These are phyloP conservation scores for Tolypocladium paradoxum DNA, from an alignment of 2,329 filamentous ascomycete genomes.

Conservation along the genomic window DNA sequence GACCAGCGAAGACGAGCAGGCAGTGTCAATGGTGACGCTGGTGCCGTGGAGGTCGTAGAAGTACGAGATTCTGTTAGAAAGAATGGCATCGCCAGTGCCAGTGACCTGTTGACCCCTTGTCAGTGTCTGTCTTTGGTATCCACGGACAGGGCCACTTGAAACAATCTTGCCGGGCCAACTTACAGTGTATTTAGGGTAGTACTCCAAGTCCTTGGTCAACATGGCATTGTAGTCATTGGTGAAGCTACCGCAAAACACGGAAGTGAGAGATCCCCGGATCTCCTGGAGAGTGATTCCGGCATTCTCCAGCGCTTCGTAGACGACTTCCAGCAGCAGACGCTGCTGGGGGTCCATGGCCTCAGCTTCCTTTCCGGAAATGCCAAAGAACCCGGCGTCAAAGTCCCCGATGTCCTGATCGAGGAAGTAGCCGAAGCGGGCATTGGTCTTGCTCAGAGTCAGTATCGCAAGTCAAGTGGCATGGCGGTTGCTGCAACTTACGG, in stretches of 20 bases:
- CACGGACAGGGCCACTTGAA: background rate
- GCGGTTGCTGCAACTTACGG: slow-evolving; percentile 1
- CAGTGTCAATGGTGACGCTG: slow-evolving; percentile 27
- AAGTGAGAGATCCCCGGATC: slow-evolving; percentile 11
- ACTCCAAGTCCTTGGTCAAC: slow-evolving; percentile 16
- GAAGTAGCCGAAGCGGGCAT: slow-evolving; percentile 13
- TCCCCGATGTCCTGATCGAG: slow-evolving; percentile 13
- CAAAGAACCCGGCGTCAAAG: slow-evolving; percentile 12
- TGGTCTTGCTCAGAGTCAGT: background rate
- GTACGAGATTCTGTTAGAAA: slow-evolving; percentile 24
- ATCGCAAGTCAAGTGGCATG: background rate
- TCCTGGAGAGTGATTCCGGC: slow-evolving; percentile 19
- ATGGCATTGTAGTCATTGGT: slow-evolving; percentile 15
- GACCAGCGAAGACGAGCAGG: slow-evolving; percentile 24
- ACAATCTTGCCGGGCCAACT: background rate
- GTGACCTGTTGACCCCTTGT: slow-evolving; percentile 8
- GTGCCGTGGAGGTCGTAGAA: slow-evolving; percentile 25
- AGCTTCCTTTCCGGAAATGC: slow-evolving; percentile 9
- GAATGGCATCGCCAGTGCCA: slow-evolving; percentile 15
- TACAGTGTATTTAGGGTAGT: slow-evolving; percentile 21
- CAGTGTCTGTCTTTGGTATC: background rate
- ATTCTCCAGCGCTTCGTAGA: slow-evolving; percentile 16
- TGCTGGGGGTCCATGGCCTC: slow-evolving; percentile 14
- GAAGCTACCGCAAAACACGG: slow-evolving; percentile 20
- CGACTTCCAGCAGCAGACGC: slow-evolving; percentile 15